Evolutionary conservation across 257 asterid species (phyloP), one percentile per base, ranked within the genome.

Genomic region (Solanum corneliomulleri): DNA sequence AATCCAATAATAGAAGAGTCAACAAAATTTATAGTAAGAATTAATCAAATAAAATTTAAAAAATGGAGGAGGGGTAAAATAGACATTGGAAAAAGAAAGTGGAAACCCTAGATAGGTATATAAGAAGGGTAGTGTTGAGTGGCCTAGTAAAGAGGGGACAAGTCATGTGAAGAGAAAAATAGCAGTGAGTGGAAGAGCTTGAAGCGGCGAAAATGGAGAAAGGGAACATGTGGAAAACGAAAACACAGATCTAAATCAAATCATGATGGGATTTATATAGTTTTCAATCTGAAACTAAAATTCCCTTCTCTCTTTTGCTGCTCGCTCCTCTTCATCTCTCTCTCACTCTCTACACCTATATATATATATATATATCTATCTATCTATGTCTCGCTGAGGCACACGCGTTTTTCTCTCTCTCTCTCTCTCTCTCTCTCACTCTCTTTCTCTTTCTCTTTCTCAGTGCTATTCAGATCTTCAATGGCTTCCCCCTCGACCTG

Each of bases 251-350:
- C 78, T 62, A 85, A 69, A 71, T 85, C 3, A 31, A 58, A 47
- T 0, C 21, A 84, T 86, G 87, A 86, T 86, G 87, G 83, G 37
- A 29, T 35, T 27, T 21, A 21, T 10, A 84, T 86, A 86, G 87
- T 86, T 86, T 86, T 86, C 87, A 86, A 86, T 86, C 87, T 86
- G 87, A 86, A 86, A 31, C 9, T 13, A 25, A 44, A 16, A 11
- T 21, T 72, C 45, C 45, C 72, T 20, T 31, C 21, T 60, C 72
- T 35, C 11, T 20, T 85, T n/a, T 49, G 71, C 83, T 70, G 87
- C 87, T 85, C 87, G 69, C 70, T 70, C 71, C n/a, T 20, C 87
- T 37, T 44, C 33, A 23, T 21, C 82, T 85, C 70, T 75, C 14
- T 74, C n/a, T 62, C 44, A 23, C 77, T 25, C 3, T 35, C 74